Evolutionary conservation across 2,329 filamentous ascomycete genomes (phyloP).

Genomic region (Fusarium sp.): DNA sequence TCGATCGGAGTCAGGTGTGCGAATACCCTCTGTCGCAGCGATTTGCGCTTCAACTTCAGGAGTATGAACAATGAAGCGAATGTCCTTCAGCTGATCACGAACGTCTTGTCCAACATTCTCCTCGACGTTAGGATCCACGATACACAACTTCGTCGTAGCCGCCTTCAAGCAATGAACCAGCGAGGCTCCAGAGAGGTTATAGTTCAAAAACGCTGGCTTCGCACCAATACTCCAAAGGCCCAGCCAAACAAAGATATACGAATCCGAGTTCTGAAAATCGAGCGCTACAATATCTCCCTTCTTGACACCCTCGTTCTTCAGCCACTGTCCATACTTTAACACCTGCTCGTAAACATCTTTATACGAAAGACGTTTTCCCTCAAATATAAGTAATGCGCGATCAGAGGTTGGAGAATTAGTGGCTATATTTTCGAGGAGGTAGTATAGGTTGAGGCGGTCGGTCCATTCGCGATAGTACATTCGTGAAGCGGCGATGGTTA

Average conservation of each 20-base stretch:
- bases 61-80: constrained; percentile 71
- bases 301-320: constrained; percentile 71
- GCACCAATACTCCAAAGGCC: constrained; percentile 87
- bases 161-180: constrained; percentile 78
- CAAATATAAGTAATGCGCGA: constrained; percentile 71
- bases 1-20: constrained; percentile 68
- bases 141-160: constrained; percentile 71
- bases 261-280: constrained; percentile 83
- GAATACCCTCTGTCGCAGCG: constrained; percentile 58
- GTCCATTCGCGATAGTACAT: constrained; percentile 59
- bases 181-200: constrained; percentile 78
- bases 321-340: constrained; percentile 79
- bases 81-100: constrained; percentile 55
- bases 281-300: constrained; percentile 82
- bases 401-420: constrained; percentile 60
- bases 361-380: constrained; percentile 77
- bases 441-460: constrained; percentile 78
- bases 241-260: constrained; percentile 78
- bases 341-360: constrained; percentile 76
- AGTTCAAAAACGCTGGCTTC: constrained; percentile 87
- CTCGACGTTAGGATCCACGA: constrained; percentile 73
- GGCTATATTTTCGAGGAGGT: constrained; percentile 75
- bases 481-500: constrained; percentile 57
- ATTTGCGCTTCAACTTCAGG: constrained; percentile 66
- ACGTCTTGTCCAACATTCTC: constrained; percentile 67